These are phyloP conservation scores for Neofusicoccum ribis DNA, from an alignment of 2,329 filamentous ascomycete genomes.

Conservation along the genomic window DNA sequence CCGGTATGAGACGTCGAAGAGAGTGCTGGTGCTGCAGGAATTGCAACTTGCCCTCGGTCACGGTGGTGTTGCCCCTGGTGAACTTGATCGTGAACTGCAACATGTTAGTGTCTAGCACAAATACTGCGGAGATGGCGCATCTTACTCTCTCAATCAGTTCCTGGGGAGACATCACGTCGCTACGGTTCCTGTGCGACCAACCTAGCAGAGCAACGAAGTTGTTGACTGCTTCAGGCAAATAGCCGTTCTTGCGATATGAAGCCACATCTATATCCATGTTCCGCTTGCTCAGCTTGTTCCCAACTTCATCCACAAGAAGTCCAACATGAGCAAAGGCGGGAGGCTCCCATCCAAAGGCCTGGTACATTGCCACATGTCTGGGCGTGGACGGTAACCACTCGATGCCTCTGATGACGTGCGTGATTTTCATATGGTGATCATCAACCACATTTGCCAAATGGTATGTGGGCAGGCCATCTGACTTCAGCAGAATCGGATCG, in stretches of 20 bases:
- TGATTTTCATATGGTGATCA: conserved; percentile 93
- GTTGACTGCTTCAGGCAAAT: conserved; percentile 64
- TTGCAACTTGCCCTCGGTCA: conserved; percentile 76
- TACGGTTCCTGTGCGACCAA: conserved; percentile 69
- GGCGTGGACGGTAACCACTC: conserved; percentile 98
- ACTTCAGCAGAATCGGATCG: conserved; percentile 88
- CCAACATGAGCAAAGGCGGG: conserved; percentile 52
- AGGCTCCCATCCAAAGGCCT: conserved; percentile 51
- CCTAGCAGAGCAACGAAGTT: conserved; percentile 87
- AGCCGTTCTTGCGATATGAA: conserved; percentile 55
- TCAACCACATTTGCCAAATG: conserved; percentile 97
- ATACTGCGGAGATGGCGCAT: too few relatives aligned
- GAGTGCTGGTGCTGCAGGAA: conserved; percentile 73
- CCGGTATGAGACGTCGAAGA: conserved; percentile 45
- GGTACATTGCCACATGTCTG: conserved; percentile 63
- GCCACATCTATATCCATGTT: conserved; percentile 66
- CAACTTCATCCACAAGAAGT: conserved; percentile 48
- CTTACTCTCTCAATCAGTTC: conserved; percentile 69
- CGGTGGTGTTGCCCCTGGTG: conserved; percentile 84
- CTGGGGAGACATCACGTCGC: conserved; percentile 70
- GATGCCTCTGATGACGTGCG: conserved; percentile 89
- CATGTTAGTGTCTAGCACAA: background rate
- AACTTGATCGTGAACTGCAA: conserved; percentile 78
- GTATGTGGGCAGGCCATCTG: conserved; percentile 90
- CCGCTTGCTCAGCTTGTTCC: conserved; percentile 72